Base-by-base conservation (phyloP, 2,329 filamentous ascomycete species). In the Trichoderma arundinaceum region DNA sequence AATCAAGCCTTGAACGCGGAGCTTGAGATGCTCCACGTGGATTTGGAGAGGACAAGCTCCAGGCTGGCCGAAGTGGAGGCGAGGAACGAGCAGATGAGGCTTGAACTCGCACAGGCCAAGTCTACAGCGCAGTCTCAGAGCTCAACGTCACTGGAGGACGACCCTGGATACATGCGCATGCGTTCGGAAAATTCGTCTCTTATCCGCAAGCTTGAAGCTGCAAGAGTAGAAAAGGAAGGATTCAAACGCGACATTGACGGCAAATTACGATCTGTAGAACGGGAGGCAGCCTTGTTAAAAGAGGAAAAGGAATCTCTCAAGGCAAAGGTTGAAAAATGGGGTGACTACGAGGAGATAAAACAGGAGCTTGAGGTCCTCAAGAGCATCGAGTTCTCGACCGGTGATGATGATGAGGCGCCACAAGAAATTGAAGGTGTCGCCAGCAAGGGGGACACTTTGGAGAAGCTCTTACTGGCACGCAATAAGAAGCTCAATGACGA, bases 401-500 rank as follows among this genome's bases (percentile, higher is more conserved):
- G 92, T 7, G 91, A 94, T 68, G 93, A 96, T 67, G 91, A 94
- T 53, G 88, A 90, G 1, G 80, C 83, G 8, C 74, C 78, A 35
- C 82, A 81, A 15, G 71, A 77, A 33, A 69, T 77, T 2, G 80
- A 82, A 32, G 72, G 75, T 5, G 71, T 72, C 48, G 68, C 72
- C 38, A 70, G 69, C 6, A 88, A 88, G 74, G 88, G 90, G 49
- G 92, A 96, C 71, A 93, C 90, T 1, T 80, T 99, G 9, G 95
- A 99, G 77, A 94, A 97, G 78, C 86, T 99, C 33, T 83, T 99
- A 6, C 82, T 99, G 60, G 90, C 92, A 9, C 88, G 95, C 52
- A 99, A 99, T 82, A 99, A 98, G 81, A 99, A 98, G 80, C 83
- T 99, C 43, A 90, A 90, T 71, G 94, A 97, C 73, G 95, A 99